These are phyloP conservation scores for Piper betle DNA, from an alignment of 164 flowering plant species.

Conservation along the genomic window DNA sequence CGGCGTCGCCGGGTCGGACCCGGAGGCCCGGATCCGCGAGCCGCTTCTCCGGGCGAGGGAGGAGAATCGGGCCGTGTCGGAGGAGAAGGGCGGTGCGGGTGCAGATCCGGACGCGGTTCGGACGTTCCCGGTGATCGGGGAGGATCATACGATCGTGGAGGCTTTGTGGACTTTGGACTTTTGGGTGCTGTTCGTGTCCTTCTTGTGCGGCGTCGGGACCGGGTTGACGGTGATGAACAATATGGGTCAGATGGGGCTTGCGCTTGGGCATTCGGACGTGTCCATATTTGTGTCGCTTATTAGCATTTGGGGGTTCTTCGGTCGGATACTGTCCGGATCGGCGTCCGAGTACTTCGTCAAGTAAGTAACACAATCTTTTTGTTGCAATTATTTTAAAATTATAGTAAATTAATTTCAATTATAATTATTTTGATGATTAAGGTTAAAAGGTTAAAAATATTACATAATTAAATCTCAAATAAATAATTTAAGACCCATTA, in stretches of 20 bases:
- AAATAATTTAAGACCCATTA: too few species aligned
- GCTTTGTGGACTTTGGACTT: conserved; percentile 59
- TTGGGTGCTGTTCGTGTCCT: conserved; percentile 77
- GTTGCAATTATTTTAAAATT: background rate
- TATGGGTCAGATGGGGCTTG: conserved; percentile 80
- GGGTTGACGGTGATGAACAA: conserved; percentile 87
- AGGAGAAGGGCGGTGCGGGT: conserved; percentile 2
- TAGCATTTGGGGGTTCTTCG: conserved; percentile 84
- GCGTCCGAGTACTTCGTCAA: conserved; percentile 60
- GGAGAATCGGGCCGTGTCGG: background rate
- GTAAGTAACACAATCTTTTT: conserved; percentile 27
- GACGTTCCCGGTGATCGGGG: conserved; percentile 31
- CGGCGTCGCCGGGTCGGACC: background rate
- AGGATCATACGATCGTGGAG: conserved; percentile 65
- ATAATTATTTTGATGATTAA: too few species aligned
- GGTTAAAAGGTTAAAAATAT: too few species aligned
- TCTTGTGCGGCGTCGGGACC: conserved; percentile 83
- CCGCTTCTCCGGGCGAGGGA: background rate
- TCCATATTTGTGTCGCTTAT: conserved; percentile 70
- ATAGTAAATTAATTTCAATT: too few species aligned
- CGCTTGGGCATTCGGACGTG: conserved; percentile 72
- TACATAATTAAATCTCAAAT: too few species aligned
- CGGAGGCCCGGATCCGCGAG: background rate
- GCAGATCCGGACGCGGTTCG: conserved; percentile 3
- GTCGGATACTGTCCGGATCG: conserved; percentile 63